A percentile compares a stretch with the other conserved stretches of the same genome.
Conservation (phyloP, 2,329 filamentous ascomycete genomes). For the Fusarium pininemorale region DNA sequence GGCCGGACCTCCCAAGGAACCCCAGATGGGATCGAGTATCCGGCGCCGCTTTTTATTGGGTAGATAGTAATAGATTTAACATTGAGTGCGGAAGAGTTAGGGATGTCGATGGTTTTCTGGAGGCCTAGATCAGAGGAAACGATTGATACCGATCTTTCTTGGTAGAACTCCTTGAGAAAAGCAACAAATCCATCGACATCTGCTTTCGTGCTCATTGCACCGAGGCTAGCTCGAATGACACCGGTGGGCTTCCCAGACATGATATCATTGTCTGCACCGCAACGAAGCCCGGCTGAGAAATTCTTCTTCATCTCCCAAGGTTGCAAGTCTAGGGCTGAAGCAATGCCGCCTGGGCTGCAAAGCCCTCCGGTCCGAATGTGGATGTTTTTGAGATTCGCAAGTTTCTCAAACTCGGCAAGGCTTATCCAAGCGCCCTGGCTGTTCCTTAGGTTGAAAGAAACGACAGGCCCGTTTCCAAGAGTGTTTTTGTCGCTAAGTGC, state of each 20-base stretch:
- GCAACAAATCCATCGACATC: conserved; percentile 78
- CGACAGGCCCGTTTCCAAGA: conserved; percentile 72
- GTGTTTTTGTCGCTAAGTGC: conserved; percentile 25
- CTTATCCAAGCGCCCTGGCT: conserved; percentile 78
- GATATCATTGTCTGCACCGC: conserved; percentile 83
- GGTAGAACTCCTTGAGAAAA: conserved; percentile 74
- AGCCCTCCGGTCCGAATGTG: conserved; percentile 88
- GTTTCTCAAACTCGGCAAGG: conserved; percentile 85
- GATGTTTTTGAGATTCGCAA: conserved; percentile 80
- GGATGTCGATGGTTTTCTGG: background rate
- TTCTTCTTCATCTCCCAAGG: conserved; percentile 86
- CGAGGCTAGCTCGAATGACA: conserved; percentile 84
- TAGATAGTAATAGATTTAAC: conserved; percentile 79
- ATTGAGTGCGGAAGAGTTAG: conserved; percentile 19
- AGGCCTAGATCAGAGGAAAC: background rate
- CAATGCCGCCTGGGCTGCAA: conserved; percentile 91
- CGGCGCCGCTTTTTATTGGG: conserved; percentile 93
- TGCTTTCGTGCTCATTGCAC: conserved; percentile 83
- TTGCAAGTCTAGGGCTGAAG: conserved; percentile 74
- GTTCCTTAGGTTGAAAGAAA: conserved; percentile 85
- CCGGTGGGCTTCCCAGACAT: conserved; percentile 88
- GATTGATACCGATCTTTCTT: conserved; percentile 15
- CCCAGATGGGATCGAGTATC: conserved; percentile 73
- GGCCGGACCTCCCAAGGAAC: conserved; percentile 77
- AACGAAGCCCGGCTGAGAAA: conserved; percentile 85